Evolutionary conservation across 495 filamentous ascomycete species (phyloP).

Genomic region (Cercophora scortea): DNA sequence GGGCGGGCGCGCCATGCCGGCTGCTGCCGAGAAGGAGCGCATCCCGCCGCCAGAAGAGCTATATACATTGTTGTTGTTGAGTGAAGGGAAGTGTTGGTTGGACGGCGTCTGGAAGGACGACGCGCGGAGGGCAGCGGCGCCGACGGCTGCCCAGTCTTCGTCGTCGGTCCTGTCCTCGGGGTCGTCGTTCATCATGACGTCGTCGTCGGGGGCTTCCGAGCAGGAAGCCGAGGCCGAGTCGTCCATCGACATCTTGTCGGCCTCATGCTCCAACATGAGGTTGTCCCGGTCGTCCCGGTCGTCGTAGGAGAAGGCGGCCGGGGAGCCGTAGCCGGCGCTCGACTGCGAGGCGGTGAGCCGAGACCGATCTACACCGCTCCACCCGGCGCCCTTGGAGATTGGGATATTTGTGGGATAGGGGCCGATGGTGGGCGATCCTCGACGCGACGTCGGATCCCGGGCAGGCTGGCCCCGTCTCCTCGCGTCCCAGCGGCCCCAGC

Average conservation of each 20-base stretch:
- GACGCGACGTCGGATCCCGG: constrained; percentile 29
- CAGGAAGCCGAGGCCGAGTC: constrained; percentile 63
- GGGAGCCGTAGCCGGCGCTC: constrained; percentile 44
- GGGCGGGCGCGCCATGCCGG: constrained; percentile 40
- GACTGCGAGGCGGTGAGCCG: constrained; percentile 38
- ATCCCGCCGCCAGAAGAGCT: constrained; percentile 28
- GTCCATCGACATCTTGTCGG: constrained; percentile 93
- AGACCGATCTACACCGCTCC: constrained; percentile 35
- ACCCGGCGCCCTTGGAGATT: constrained; percentile 48
- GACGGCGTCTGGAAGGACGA: constrained; percentile 46
- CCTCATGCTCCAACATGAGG: constrained; percentile 77
- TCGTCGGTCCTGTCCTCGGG: constrained; percentile 89
- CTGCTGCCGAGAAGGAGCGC: constrained; percentile 38
- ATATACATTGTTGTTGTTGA: constrained; percentile 34
- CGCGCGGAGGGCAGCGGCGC: constrained; percentile 74
- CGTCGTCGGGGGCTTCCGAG: constrained; percentile 67
- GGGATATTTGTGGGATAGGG: constrained; percentile 56
- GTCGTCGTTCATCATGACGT: constrained; percentile 54
- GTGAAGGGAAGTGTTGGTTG: constrained; percentile 26
- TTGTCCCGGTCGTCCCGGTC: constrained; percentile 50
- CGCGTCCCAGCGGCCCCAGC: constrained; percentile 96
- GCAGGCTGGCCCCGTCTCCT: constrained; percentile 58
- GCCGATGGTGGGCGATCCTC: constrained; percentile 39
- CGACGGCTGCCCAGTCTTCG: constrained; percentile 92
- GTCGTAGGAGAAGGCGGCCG: constrained; percentile 64